Evolutionary conservation across 192 early-diverging fungal species (phyloP).

Genomic region (Entophlyctis helioformis): DNA sequence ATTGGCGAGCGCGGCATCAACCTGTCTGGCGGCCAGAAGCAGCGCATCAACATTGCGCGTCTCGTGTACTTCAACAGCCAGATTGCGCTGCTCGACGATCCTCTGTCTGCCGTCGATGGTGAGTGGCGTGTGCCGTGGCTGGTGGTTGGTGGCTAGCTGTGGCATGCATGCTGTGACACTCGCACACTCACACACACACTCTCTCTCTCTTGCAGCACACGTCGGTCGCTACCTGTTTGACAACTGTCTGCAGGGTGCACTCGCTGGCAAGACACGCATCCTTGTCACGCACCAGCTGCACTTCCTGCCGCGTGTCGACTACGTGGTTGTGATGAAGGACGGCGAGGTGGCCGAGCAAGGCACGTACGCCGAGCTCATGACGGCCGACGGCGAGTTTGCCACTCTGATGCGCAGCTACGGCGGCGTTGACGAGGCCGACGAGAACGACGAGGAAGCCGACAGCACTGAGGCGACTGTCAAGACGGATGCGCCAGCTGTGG

Average conservation of each 20-base stretch:
- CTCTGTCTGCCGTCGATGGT: slow-evolving; percentile 78
- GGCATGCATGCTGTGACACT: no score
- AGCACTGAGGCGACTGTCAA: slow-evolving; percentile 22
- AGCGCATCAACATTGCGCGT: slow-evolving; percentile 71
- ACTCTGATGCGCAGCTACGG: slow-evolving; percentile 47
- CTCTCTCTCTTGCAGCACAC: no score
- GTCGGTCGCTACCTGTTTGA: slow-evolving; percentile 63
- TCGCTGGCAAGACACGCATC: slow-evolving; percentile 66
- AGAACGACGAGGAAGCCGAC: slow-evolving; percentile 26
- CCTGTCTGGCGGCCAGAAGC: slow-evolving; percentile 65
- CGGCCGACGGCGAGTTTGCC: slow-evolving; percentile 44
- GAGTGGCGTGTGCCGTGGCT: no score
- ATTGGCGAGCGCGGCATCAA: slow-evolving; percentile 46
- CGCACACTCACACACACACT: no score
- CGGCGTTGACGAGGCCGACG: slow-evolving; percentile 37
- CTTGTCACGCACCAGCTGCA: slow-evolving; percentile 76
- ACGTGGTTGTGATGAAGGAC: slow-evolving; percentile 57
- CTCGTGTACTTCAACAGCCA: slow-evolving; percentile 64
- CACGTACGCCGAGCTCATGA: slow-evolving; percentile 49
- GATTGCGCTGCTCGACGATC: slow-evolving; percentile 75
- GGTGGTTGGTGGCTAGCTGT: no score
- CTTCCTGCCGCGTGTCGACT: slow-evolving; percentile 62
- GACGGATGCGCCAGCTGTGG: slow-evolving; percentile 29
- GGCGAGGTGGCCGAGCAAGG: slow-evolving; percentile 60
- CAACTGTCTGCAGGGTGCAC: slow-evolving; percentile 48